Percentiles rank a stretch among this genome's conserved stretches.
phyloP scores from a whole-genome alignment of 495 filamentous ascomycete genomes.

The Thermothielavioides terrestris region DNA sequence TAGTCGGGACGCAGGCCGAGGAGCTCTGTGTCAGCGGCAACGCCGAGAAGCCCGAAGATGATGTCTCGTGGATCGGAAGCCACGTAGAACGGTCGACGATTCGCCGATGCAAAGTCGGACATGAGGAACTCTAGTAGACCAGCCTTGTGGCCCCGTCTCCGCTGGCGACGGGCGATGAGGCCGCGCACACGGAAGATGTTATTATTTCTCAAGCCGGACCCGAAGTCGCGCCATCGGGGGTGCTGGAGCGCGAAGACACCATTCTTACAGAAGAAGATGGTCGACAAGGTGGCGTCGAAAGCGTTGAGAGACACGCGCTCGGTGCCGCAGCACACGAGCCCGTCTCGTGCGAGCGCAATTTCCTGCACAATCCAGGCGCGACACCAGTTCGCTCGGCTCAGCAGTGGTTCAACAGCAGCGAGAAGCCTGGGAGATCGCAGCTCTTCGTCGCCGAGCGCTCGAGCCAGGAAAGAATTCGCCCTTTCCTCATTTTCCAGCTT shows the following conservation, averaged over 20 bases:
- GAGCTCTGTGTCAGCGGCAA: not conserved
- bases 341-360: not conserved
- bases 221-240: not conserved
- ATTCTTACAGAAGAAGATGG: not conserved
- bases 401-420: not conserved
- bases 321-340: not conserved
- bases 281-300: not conserved
- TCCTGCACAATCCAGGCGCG: not conserved
- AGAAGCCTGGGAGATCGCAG: not conserved
- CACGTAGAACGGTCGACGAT: not conserved
- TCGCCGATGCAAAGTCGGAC: not conserved
- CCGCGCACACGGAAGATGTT: not conserved
- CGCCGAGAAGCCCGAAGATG: not conserved
- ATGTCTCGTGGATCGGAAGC: not conserved
- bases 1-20: not conserved
- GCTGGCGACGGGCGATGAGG: not conserved
- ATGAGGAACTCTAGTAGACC: not conserved
- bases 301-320: not conserved
- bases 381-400: not conserved
- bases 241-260: not conserved
- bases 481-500: not conserved
- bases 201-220: not conserved
- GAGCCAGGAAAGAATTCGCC: not conserved
- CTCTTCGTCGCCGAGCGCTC: not conserved
- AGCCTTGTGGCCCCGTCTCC: not conserved